These are phyloP conservation scores for Candida alai DNA, from an alignment of 805 yeast species.

Conservation along the genomic window DNA sequence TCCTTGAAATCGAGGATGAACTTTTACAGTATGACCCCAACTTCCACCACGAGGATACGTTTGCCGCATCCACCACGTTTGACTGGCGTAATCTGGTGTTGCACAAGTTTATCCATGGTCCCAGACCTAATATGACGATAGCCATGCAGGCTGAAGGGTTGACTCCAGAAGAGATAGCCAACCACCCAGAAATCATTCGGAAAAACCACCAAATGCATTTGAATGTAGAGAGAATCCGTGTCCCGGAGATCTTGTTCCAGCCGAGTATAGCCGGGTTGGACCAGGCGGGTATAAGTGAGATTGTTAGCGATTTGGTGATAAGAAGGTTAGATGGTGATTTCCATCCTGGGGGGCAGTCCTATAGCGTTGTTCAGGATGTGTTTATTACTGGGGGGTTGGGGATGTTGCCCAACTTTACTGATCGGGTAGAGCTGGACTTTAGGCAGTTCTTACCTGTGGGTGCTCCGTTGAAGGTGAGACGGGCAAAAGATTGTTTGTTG, in stretches of 20 bases:
- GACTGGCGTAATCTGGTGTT: conserved; percentile 81
- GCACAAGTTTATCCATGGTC: conserved; percentile 87
- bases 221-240: conserved; percentile 85
- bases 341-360: conserved; percentile 49
- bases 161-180: conserved; percentile 40
- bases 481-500: conserved; percentile 61
- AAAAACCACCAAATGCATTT: conserved; percentile 88
- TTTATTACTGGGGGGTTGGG: conserved; percentile 88
- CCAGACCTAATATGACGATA: conserved; percentile 70
- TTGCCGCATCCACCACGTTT: conserved; percentile 61
- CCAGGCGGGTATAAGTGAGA: conserved; percentile 89
- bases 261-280: conserved; percentile 94
- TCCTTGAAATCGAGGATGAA: conserved; percentile 65
- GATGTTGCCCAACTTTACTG: conserved; percentile 57
- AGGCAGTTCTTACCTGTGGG: conserved; percentile 67
- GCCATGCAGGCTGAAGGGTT: conserved; percentile 41
- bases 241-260: conserved; percentile 89
- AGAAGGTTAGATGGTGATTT: conserved; percentile 58
- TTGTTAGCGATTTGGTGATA: conserved; percentile 61
- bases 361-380: conserved; percentile 55
- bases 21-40: conserved; percentile 79
- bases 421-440: conserved; percentile 68
- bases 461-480: conserved; percentile 54
- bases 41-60: conserved; percentile 81
- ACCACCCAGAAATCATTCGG: conserved; percentile 62